Evolutionary conservation across 2,329 filamentous ascomycete genomes (phyloP), one percentile per base, ranked within the genome.

Genomic region (Sordariomycetes sp.): DNA sequence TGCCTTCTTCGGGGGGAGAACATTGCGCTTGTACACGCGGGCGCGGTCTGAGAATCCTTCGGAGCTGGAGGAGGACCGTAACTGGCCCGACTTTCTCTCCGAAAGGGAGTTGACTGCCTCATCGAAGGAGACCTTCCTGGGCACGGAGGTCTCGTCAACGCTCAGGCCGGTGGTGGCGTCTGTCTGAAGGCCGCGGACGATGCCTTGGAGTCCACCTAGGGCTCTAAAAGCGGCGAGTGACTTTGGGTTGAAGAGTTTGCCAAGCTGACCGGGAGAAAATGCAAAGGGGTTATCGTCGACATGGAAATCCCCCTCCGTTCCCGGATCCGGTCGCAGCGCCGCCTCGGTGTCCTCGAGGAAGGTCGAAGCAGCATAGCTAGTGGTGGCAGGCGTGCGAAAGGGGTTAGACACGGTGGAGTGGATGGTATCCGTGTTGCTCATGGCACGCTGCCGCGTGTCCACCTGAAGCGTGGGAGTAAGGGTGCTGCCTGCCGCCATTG

Each of bases 1-100:
- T 80, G 0, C 72, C 62, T 83, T 81, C 61, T 83, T 80, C 39
- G 77, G 73, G 0, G 84, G 84, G 7, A 87, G 66, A 3, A 72
- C 66, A 61, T 86, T 87, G 61, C 78, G 76, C 53, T 77, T 76
- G 64, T 77, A 86, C 4, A 86, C 71, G 42, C 81, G 73, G 57
- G 76, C 74, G n/a, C 84, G 75, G 64, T 86, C 84, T 4, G 57
- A 59, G 58, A 74, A 76, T 36, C n/a, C 22, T 25, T 55, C 54
- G 17, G 53, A 39, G 24, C 13, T 55, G 10, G 24, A 48, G 54
- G 17, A 25, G 28, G 24, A 36, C 48, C 5, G 54, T 48, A 32
- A 8, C 28, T 17, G 53, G 22, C 20, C 42, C 50, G 24, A 36
- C 42, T 22, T 48, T 48, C n/a, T 24, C 17, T 36, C n/a, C 20